Conservation (phyloP, 2,329 filamentous ascomycete genomes). For the Ceratocystis cacaofunesta region DNA sequence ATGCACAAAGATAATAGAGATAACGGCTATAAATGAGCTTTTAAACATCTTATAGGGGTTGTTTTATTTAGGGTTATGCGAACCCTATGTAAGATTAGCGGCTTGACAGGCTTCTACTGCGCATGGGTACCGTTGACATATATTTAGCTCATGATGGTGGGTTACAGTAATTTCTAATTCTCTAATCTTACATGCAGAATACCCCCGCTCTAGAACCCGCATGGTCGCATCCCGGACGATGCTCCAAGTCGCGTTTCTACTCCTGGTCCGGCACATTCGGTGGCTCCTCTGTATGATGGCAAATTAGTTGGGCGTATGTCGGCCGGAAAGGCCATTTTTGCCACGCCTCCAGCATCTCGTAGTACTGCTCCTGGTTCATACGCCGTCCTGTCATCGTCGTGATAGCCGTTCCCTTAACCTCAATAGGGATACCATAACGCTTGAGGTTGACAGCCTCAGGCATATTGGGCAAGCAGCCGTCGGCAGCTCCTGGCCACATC, state of each 20-base stretch:
- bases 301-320: slow-evolving; percentile 33
- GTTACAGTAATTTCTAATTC: too few relatives aligned
- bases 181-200: too few relatives aligned
- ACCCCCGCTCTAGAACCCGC: too few relatives aligned
- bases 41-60: too few relatives aligned
- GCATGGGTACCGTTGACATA: too few relatives aligned
- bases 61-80: background rate
- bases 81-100: too few relatives aligned
- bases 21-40: background rate
- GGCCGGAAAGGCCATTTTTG: slow-evolving; percentile 52
- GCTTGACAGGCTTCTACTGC: too few relatives aligned
- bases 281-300: slow-evolving; percentile 25
- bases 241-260: too few relatives aligned
- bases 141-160: too few relatives aligned
- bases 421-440: slow-evolving; percentile 31
- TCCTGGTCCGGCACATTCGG: background rate
- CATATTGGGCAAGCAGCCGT: slow-evolving; percentile 36
- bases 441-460: slow-evolving; percentile 34
- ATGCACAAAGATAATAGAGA: background rate
- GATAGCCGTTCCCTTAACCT: slow-evolving; percentile 22
- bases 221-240: too few relatives aligned
- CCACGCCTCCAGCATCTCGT: slow-evolving; percentile 45
- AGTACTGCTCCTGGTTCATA: slow-evolving; percentile 40
- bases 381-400: slow-evolving; percentile 32
- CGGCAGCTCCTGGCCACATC: slow-evolving; percentile 45